Evolutionary conservation across 1,284 basidiomycete species (phyloP).

Genomic region (Heterobasidion occidentale): DNA sequence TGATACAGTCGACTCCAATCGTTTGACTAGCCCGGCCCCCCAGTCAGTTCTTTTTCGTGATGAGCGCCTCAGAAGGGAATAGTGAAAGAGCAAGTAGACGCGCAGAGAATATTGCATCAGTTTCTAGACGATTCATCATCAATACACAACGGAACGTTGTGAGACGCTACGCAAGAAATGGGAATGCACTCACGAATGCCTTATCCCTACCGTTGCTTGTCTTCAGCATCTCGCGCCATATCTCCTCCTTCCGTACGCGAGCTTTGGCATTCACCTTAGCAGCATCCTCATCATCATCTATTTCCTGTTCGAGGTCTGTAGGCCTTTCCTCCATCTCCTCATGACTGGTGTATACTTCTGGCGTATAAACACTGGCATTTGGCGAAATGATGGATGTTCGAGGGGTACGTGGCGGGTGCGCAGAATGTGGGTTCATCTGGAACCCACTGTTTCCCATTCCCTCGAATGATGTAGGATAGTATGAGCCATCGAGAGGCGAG

Average conservation of each 20-base stretch:
- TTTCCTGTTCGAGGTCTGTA: constrained; percentile 31
- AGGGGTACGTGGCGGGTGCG: constrained; percentile 70
- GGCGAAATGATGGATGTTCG: constrained; percentile 39
- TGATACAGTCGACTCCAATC: constrained; percentile 51
- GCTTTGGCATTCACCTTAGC: constrained; percentile 31
- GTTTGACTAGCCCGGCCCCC: constrained; percentile 48
- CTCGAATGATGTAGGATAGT: constrained; percentile 31
- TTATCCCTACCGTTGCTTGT: constrained; percentile 75
- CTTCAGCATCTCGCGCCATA: constrained; percentile 71
- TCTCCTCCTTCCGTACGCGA: constrained; percentile 48
- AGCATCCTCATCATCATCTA: constrained; percentile 28
- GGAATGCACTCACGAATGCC: constrained; percentile 53
- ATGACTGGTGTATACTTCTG: constrained; percentile 31
- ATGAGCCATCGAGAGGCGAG: constrained; percentile 24
- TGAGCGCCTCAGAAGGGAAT: constrained; percentile 34
- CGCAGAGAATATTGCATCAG: constrained; percentile 73
- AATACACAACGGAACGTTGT: constrained; percentile 1
- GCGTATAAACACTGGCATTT: constrained; percentile 14
- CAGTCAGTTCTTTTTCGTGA: constrained; percentile 36
- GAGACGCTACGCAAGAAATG: background rate
- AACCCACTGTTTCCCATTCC: constrained; percentile 41
- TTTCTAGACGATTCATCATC: constrained; percentile 44
- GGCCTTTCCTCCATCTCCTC: constrained; percentile 25
- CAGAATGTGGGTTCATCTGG: constrained; percentile 72
- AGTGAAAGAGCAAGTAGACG: constrained; percentile 65